Evolutionary conservation across 257 asterid species (phyloP), one percentile per base, ranked within the genome.

Genomic region (Penstemon davidsonii): DNA sequence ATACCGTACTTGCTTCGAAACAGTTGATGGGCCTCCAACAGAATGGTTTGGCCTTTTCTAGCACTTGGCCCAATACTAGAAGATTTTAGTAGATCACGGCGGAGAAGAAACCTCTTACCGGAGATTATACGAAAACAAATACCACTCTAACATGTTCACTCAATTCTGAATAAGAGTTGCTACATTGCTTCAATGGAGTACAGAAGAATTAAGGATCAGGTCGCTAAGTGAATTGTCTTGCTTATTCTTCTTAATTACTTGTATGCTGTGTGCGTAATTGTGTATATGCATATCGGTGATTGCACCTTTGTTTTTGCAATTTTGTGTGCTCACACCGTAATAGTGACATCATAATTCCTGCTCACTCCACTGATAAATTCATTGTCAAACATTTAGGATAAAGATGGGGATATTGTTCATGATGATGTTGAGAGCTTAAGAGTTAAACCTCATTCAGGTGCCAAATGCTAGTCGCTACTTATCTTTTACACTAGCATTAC

Each of bases 171-270:
- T 51, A 4, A 41, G 37, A 41, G 51, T 47, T 38, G 57, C 15
- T 72, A 3, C 5, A 46, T 45, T 45, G 7, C 68, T 33, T 11
- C 19, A 66, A 85, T 87, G 95, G 95, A 87, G 76, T 83, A 85
- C 73, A 72, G 92, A 74, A 78, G 87, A 80, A 77, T 85, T 63
- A 87, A 82, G 71, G 95, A 87, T 76, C 92, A 85, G 92, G 92
- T 84, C 18, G 18, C 19, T 66, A 36, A 0, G 18, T 15, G 18
- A 15, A 51, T 47, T 8, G 7, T 13, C 50, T 43, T 47, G 3
- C 66, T 15, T n/a, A 7, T 56, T 47, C 42, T 49, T 33, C 39
- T 6, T 59, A 41, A 15, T 15, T 47, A 56, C 73, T 71, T 52
- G 15, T 55, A 54, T 15, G 43, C n/a, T 5, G 13, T 66, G 10